phyloP scores from a whole-genome alignment of 257 asterid species.

The Striga asiatica region DNA sequence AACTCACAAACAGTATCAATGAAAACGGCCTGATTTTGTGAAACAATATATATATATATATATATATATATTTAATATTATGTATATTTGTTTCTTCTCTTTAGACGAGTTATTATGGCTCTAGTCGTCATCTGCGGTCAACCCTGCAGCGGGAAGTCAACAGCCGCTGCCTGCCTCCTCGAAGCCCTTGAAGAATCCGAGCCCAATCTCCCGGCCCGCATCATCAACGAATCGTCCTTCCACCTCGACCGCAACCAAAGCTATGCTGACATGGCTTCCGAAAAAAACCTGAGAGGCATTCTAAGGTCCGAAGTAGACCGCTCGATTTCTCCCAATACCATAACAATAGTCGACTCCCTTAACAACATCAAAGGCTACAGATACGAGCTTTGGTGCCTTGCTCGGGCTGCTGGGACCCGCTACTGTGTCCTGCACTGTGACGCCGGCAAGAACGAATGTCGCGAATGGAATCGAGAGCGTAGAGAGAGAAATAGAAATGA shows the following conservation, averaged over 20 bases:
- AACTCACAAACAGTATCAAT: too few relatives aligned
- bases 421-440: slow-evolving; percentile 84
- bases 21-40: too few relatives aligned
- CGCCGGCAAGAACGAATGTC: slow-evolving; percentile 42
- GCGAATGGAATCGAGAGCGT: slow-evolving; percentile 70
- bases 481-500: slow-evolving; percentile 37
- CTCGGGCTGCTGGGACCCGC: slow-evolving; percentile 90
- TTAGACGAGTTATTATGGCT: slow-evolving; percentile 71
- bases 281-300: slow-evolving; percentile 83
- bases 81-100: too few relatives aligned
- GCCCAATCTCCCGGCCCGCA: slow-evolving; percentile 47
- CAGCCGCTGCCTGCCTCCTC: slow-evolving; percentile 58
- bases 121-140: slow-evolving; percentile 96
- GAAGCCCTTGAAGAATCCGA: slow-evolving; percentile 79
- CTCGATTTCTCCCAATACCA: slow-evolving; percentile 63
- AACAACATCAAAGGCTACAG: slow-evolving; percentile 97
- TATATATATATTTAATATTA: too few relatives aligned
- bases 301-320: slow-evolving; percentile 95
- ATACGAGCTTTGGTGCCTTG: slow-evolving; percentile 95
- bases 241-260: slow-evolving; percentile 79
- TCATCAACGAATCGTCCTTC: slow-evolving; percentile 65
- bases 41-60: too few relatives aligned
- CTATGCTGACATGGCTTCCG: slow-evolving; percentile 80
- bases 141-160: slow-evolving; percentile 91
- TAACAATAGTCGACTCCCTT: slow-evolving; percentile 76